Conservation (phyloP, 176 grass and related monocot species). For the barley (Hordeum vulgare) region MorexV3_pseudomolecules_assembly NC_058518.1:505693249-505693748, state of each 20-base stretch:
- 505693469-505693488: neutral
- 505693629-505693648: neutral
- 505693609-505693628: neutral
- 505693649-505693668: neutral
- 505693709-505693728: neutral
- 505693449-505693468: neutral
- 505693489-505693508: neutral
- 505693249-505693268: neutral
- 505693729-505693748: neutral
- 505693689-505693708: neutral
- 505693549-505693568: too few relatives aligned
- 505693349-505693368: neutral
- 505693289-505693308: neutral
- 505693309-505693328: neutral
- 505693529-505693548: too few relatives aligned
- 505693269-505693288: too few relatives aligned
- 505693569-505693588: neutral
- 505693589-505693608: neutral
- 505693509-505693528: neutral
- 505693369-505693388: too few relatives aligned
- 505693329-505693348: neutral
- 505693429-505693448: neutral
- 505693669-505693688: too few relatives aligned
- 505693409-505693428: neutral
- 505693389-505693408: neutral